Conservation (phyloP, 1,284 basidiomycete species). For the Tremellales sp. region DNA sequence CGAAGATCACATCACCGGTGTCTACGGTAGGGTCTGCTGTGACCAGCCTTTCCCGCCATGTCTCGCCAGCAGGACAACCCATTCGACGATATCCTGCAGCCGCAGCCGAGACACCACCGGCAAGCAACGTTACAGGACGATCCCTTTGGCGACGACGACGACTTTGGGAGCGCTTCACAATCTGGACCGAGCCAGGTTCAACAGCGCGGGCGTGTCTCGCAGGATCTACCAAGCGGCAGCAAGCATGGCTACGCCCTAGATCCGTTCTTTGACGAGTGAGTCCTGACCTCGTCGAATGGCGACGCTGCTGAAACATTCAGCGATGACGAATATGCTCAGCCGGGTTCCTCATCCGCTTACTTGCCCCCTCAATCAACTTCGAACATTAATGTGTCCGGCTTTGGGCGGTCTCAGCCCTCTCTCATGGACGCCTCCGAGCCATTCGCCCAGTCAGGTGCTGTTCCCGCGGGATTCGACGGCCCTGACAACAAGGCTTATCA, state of each 20-base stretch:
- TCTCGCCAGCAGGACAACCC: conserved; percentile 18
- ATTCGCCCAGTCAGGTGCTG: conserved; percentile 33
- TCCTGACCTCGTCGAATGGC: no score
- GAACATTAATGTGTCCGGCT: conserved; percentile 16
- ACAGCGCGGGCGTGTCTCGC: conserved; percentile 4
- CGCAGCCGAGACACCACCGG: conserved; percentile 25
- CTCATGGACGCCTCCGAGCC: conserved; percentile 31
- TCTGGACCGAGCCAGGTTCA: conserved; percentile 3
- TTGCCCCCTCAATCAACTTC: conserved; percentile 32
- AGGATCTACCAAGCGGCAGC: conserved; percentile 4
- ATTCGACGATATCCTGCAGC: conserved; percentile 45
- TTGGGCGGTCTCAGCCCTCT: conserved; percentile 26
- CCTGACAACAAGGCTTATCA: conserved; percentile 14
- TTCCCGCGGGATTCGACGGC: conserved; percentile 35
- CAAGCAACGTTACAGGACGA: conserved; percentile 20
- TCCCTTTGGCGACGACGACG: conserved; percentile 32
- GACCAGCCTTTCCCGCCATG: no score
- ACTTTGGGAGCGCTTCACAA: conserved; percentile 4
- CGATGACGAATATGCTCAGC: conserved; percentile 42
- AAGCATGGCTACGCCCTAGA: conserved; percentile 42
- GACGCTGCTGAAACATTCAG: conserved; percentile 21
- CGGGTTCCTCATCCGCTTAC: conserved; percentile 29
- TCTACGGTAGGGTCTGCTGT: no score
- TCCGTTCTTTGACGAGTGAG: conserved; percentile 50
- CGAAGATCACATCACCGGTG: no score